Conservation (phyloP, 1,284 basidiomycete species). For the Coriolopsis trogii region DNA sequence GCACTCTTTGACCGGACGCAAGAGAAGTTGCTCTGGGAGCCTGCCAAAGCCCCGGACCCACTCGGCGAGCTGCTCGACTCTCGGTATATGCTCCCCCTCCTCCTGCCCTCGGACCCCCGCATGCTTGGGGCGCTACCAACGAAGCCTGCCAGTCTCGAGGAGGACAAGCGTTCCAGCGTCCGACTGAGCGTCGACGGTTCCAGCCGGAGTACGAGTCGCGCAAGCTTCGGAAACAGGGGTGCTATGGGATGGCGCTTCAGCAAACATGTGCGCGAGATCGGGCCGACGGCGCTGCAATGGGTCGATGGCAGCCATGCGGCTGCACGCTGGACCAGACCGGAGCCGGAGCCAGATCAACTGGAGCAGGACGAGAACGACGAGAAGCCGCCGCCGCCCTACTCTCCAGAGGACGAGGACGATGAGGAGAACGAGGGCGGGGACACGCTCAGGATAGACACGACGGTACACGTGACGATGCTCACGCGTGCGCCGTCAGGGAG, state of each 20-base stretch:
- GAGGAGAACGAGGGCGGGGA: conserved; percentile 29
- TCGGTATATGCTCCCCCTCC: conserved; percentile 88
- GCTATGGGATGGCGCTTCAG: conserved; percentile 61
- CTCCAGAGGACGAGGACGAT: conserved; percentile 29
- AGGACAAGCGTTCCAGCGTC: conserved; percentile 34
- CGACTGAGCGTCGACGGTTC: conserved; percentile 38
- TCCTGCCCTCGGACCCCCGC: conserved; percentile 79
- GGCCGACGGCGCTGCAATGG: conserved; percentile 60
- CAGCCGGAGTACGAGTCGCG: conserved; percentile 40
- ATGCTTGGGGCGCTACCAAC: conserved; percentile 74
- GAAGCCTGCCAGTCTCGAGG: conserved; percentile 42
- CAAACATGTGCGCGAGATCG: conserved; percentile 62
- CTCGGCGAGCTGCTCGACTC: conserved; percentile 90
- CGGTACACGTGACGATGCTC: conserved; percentile 54
- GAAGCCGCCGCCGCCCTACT: conserved; percentile 30
- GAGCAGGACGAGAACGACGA: conserved; percentile 42
- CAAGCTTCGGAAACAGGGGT: conserved; percentile 41
- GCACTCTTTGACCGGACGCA: conserved; percentile 72
- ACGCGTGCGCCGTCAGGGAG: conserved; percentile 67
- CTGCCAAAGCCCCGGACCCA: conserved; percentile 75
- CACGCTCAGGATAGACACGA: conserved; percentile 33
- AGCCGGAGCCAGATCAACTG: conserved; percentile 30
- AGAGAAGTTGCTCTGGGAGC: conserved; percentile 73
- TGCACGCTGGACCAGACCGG: conserved; percentile 41
- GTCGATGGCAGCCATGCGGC: conserved; percentile 66